A percentile compares a stretch with the other conserved stretches of the same genome.
Evolutionary conservation across 1,284 basidiomycete genomes (phyloP).

Genomic region (Pterula multifida): DNA sequence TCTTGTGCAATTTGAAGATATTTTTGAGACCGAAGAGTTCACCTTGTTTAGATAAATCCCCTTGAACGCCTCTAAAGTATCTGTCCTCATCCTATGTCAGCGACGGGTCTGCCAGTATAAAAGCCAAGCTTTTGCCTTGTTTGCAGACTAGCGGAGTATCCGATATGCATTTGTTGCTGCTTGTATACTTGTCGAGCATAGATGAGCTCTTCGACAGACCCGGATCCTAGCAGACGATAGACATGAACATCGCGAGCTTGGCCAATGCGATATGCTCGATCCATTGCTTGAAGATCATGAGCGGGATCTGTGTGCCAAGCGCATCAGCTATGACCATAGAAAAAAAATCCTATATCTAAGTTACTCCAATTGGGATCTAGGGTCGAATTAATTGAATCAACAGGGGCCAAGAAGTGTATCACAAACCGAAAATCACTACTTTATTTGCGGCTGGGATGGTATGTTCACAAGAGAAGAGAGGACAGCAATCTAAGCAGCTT

Average conservation of each 20-base stretch:
- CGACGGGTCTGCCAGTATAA: no score
- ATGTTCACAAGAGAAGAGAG: conserved; percentile 3
- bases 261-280: conserved; percentile 81
- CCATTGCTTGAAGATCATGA: conserved; percentile 82
- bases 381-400: not conserved
- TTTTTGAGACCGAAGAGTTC: conserved; percentile 78
- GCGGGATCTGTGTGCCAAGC: conserved; percentile 57
- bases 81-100: conserved; percentile 20
- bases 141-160: conserved; percentile 71
- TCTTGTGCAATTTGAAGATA: conserved; percentile 70
- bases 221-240: conserved; percentile 74
- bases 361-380: conserved; percentile 82
- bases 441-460: conserved; percentile 49
- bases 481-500: conserved; percentile 1
- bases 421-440: conserved; percentile 74
- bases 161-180: conserved; percentile 82
- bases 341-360: no score
- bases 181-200: conserved; percentile 84
- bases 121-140: conserved; percentile 39
- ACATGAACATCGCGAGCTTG: conserved; percentile 82
- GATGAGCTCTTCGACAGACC: conserved; percentile 78
- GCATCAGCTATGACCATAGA: conserved; percentile 4
- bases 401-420: not conserved
- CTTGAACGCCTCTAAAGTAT: conserved; percentile 75
- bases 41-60: conserved; percentile 58